Base-by-base conservation (phyloP, 805 yeast genomes). In the Brettanomyces sp. region DNA sequence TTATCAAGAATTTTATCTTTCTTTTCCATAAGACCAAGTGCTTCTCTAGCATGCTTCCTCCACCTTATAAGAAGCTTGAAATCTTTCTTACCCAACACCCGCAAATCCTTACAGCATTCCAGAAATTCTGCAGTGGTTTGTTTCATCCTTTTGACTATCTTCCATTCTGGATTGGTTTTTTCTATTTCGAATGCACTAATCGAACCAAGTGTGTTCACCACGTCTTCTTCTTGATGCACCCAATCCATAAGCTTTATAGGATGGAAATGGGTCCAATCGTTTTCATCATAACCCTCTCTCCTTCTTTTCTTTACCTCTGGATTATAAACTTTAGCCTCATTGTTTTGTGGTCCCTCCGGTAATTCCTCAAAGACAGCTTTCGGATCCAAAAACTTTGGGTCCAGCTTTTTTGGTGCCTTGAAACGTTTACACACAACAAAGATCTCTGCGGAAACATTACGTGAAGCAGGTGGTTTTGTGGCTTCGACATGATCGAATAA, bases 401-500 rank as follows among this genome's bases (percentile, higher is more conserved):
- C 99, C 51, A 93, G 65, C 62, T 85, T 88, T 64, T 90, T 87
- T 42, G 99, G 99, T 12, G 98, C 96, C 64, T 90, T 91, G 71
- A 85, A 93, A 11, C 95, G 95, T 63, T 82, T 82, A 68, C 99
- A 93, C 35, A 90, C 97, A 41, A 93, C 99, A 61, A 93, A 93
- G 59, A 93, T 93, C 73, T 93, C 99, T 3, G 99, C 99, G 62
- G 98, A 91, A 33, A 93, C 99, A 66, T 88, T 89, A 81, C 99
- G 90, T 36, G 97, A 89, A 7, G 98, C 90, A 7, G 99, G 98
- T 6, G 99, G 99, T 62, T 93, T 93, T 0, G 99, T 93, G 18
- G 99, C 99, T 65, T 93, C 98, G 45, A 93, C 98, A 60, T 85
- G 90, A 45, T 89, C 96, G 60, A 93, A 93, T 47, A 93, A 72